phyloP scores from a whole-genome alignment of 2,329 filamentous ascomycete species.

The Daldinia eschscholtzii region DNA sequence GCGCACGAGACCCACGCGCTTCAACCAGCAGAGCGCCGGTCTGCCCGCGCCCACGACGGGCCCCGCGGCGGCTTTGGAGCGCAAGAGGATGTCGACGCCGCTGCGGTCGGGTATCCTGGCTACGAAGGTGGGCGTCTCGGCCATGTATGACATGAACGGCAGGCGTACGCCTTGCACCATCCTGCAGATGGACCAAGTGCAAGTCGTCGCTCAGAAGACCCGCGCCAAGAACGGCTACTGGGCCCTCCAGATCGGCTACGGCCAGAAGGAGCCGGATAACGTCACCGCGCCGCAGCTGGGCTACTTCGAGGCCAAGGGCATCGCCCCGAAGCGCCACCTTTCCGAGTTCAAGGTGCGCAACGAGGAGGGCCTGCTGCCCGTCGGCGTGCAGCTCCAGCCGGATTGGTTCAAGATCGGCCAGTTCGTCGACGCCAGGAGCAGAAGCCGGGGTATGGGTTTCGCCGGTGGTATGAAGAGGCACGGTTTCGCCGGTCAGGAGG shows the following conservation, averaged over 20 bases:
- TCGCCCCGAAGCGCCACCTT: slow-evolving; percentile 86
- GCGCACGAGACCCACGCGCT: slow-evolving; percentile 67
- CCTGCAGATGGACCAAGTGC: slow-evolving; percentile 90
- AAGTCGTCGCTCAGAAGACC: slow-evolving; percentile 91
- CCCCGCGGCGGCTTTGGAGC: slow-evolving; percentile 71
- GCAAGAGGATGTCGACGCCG: slow-evolving; percentile 70
- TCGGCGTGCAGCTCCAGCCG: slow-evolving; percentile 83
- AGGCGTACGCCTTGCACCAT: slow-evolving; percentile 88
- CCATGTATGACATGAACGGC: slow-evolving; percentile 83
- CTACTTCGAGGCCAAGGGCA: slow-evolving; percentile 84
- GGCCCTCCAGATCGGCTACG: slow-evolving; percentile 89
- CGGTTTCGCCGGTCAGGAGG: slow-evolving; percentile 88
- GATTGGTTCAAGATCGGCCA: slow-evolving; percentile 93
- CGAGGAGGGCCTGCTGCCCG: slow-evolving; percentile 76
- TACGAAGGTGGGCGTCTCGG: slow-evolving; percentile 96
- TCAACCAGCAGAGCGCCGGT: slow-evolving; percentile 70
- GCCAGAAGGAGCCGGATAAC: slow-evolving; percentile 79
- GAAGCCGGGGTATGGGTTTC: slow-evolving; percentile 90
- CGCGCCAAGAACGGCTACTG: slow-evolving; percentile 86
- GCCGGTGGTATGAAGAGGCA: slow-evolving; percentile 98
- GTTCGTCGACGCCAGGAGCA: slow-evolving; percentile 85
- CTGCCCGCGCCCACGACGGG: slow-evolving; percentile 69
- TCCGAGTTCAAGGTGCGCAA: slow-evolving; percentile 88
- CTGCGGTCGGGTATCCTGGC: slow-evolving; percentile 85
- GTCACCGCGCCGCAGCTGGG: slow-evolving; percentile 86